Evolutionary conservation across 1,284 basidiomycete genomes (phyloP).

Genomic region (Pascua guehoae): DNA sequence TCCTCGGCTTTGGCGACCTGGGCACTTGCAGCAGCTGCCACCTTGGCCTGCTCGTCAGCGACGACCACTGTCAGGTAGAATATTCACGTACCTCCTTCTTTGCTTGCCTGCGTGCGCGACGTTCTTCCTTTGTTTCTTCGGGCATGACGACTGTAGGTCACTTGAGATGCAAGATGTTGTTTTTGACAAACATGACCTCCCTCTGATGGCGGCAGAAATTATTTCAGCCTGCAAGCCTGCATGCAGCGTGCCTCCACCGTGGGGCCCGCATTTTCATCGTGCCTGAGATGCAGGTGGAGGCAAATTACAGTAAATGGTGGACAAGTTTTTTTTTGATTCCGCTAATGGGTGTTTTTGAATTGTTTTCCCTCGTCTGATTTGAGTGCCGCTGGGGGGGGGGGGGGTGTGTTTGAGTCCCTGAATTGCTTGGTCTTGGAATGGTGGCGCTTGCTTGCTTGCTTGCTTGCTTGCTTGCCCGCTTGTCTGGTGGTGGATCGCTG

Average conservation of each 20-base stretch:
- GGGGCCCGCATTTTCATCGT: not conserved
- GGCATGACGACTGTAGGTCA: not conserved
- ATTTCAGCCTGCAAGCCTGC: no score
- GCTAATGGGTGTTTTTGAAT: no score
- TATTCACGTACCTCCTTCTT: slow-evolving; percentile 1
- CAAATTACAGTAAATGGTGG: no score
- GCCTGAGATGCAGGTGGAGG: not conserved
- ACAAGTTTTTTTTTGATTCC: no score
- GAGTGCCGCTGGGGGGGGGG: no score
- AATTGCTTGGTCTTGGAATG: no score
- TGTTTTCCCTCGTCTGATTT: no score
- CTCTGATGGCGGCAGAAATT: not conserved
- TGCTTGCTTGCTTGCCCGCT: no score
- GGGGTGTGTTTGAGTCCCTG: no score
- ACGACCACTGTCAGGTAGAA: no score
- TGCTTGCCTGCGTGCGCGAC: slow-evolving; percentile 1
- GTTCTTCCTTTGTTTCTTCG: slow-evolving; percentile 11
- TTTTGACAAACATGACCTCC: not conserved
- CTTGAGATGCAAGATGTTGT: not conserved
- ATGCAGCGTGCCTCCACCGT: slow-evolving; percentile 2
- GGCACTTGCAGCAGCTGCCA: not conserved
- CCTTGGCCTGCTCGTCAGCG: not conserved
- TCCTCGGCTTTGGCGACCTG: not conserved
- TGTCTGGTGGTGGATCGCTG: no score
- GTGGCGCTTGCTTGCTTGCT: no score